phyloP scores from a whole-genome alignment of 208 protist genomes.

The Trichomonas vaginalis region DNA sequence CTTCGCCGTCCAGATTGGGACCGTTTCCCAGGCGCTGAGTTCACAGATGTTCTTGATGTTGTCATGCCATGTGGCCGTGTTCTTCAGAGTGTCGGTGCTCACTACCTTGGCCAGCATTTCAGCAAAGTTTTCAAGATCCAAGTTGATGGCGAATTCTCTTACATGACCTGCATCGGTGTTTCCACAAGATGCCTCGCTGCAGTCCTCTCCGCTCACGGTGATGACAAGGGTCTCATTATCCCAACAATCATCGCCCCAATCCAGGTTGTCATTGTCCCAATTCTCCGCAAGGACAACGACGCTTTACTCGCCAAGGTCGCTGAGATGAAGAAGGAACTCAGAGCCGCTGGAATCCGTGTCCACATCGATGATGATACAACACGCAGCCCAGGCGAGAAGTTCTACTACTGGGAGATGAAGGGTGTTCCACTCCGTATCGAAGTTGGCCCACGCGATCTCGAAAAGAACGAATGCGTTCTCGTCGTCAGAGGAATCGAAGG shows the following conservation, averaged over 20 bases:
- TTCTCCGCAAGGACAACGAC: background rate
- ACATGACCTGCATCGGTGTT: conserved; percentile 43
- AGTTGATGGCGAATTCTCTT: conserved; percentile 28
- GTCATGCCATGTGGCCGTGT: conserved; percentile 42
- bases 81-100: conserved; percentile 35
- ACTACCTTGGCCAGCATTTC: conserved; percentile 45
- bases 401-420: conserved; percentile 44
- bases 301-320: background rate
- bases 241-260: conserved; percentile 28
- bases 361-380: conserved; percentile 20
- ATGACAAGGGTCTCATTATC: conserved; percentile 36
- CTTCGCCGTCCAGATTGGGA: conserved; percentile 37
- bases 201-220: conserved; percentile 35
- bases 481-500: conserved; percentile 31
- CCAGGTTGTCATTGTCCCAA: conserved; percentile 5
- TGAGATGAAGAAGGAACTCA: conserved; percentile 26
- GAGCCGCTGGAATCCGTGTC: conserved; percentile 23
- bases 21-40: conserved; percentile 38
- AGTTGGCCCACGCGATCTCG: conserved; percentile 35
- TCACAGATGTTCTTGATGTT: conserved; percentile 44
- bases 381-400: conserved; percentile 35
- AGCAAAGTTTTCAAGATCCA: conserved; percentile 39
- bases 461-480: conserved; percentile 18
- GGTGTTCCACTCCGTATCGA: conserved; percentile 43
- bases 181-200: conserved; percentile 39